phyloP scores from a whole-genome alignment of 73 alveolate species.

The Halteria grandinella region DNA sequence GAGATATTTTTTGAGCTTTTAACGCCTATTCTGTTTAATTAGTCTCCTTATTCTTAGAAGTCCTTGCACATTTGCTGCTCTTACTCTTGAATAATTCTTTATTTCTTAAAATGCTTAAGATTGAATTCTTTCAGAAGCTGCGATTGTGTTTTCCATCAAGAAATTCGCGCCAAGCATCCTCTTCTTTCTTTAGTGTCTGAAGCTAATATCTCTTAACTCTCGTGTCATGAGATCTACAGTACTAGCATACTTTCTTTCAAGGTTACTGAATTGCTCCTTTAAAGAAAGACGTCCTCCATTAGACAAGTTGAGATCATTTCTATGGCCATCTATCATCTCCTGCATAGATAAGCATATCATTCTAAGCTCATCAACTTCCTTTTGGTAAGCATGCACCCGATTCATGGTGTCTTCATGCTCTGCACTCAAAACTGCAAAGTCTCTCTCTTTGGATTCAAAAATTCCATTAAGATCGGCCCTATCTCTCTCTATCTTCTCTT shows the following conservation, averaged over 20 bases:
- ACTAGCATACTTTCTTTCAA: too few relatives aligned
- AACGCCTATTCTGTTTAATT: neutral
- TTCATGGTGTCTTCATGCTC: neutral
- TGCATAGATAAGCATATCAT: neutral
- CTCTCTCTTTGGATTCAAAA: conserved; percentile 10
- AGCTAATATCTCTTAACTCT: too few relatives aligned
- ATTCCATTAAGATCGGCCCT: conserved; percentile 2
- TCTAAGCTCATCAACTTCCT: conserved; percentile 4
- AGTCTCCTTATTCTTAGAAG: neutral
- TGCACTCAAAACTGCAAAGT: neutral
- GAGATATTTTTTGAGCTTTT: too few relatives aligned
- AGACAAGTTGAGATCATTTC: neutral
- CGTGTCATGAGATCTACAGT: too few relatives aligned
- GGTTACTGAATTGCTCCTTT: too few relatives aligned
- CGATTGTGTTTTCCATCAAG: too few relatives aligned
- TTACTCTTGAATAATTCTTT: neutral
- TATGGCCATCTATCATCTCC: neutral
- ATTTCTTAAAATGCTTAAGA: neutral
- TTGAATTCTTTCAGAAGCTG: neutral
- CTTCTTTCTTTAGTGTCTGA: too few relatives aligned
- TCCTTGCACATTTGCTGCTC: neutral
- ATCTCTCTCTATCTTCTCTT: conserved; percentile 34
- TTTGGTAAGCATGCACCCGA: neutral
- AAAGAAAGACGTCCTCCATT: neutral
- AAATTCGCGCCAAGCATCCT: too few relatives aligned